phyloP scores from a whole-genome alignment of 139 green algal species.

The Auxenochlorella pyrenoidosa region DNA sequence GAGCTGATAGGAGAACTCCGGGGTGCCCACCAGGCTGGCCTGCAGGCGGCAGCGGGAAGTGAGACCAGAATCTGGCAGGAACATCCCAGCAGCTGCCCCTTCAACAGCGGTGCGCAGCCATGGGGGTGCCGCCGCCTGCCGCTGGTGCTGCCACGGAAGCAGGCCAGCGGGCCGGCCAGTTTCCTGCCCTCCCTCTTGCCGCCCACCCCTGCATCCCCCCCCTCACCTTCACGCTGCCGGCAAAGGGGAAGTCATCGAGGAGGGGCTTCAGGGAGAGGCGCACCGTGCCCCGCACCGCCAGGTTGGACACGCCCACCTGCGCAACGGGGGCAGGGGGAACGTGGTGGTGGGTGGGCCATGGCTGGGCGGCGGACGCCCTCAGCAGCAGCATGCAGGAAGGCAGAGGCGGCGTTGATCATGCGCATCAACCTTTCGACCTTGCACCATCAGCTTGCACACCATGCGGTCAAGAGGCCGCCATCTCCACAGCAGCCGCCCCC shows the following conservation, averaged over 20 bases:
- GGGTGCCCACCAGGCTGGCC: not conserved
- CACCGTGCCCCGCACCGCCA: slow-evolving; percentile 35
- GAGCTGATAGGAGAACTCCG: not conserved
- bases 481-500: not conserved
- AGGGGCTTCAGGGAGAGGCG: slow-evolving; percentile 36
- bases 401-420: no score
- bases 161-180: no score
- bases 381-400: no score
- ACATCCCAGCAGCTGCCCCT: no score
- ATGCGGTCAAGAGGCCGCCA: not conserved
- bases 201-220: not conserved
- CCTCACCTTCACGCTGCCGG: slow-evolving; percentile 24
- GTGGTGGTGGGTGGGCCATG: not conserved
- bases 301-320: slow-evolving; percentile 39
- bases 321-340: not conserved
- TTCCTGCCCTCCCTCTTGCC: not conserved
- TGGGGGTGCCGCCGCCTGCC: no score
- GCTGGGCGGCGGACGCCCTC: no score
- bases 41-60: not conserved
- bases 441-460: no score
- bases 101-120: no score
- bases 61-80: not conserved
- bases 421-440: no score
- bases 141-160: no score
- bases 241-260: slow-evolving; percentile 44